Conservation (phyloP, 495 filamentous ascomycete species). For the Pseudoneurospora amorphoporcata region DNA sequence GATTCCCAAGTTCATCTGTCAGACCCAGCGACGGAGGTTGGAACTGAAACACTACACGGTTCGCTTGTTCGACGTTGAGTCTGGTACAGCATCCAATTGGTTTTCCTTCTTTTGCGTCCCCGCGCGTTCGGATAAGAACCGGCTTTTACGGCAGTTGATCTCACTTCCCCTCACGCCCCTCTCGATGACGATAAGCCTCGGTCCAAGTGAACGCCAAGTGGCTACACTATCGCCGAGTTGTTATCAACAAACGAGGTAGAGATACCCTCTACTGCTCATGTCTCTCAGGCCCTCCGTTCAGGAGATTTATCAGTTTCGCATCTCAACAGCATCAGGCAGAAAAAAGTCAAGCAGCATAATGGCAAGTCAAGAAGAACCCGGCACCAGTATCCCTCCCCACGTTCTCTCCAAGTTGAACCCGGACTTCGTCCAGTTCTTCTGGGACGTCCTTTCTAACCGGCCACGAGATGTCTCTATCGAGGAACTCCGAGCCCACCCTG, state of each 20-base stretch:
- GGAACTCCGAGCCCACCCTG: slow-evolving; percentile 28
- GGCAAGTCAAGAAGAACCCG: not conserved
- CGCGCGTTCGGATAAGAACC: not conserved
- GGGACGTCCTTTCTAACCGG: slow-evolving; percentile 7
- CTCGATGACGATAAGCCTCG: not conserved
- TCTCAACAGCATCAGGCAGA: not conserved
- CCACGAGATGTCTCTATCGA: slow-evolving; percentile 34
- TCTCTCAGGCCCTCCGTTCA: not conserved
- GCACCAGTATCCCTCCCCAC: not conserved
- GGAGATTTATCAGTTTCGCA: not conserved
- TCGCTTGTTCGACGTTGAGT: not conserved
- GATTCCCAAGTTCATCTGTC: not conserved
- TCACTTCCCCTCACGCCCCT: not conserved
- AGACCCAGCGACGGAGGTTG: not conserved
- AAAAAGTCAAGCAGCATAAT: not conserved
- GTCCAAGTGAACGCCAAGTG: not conserved
- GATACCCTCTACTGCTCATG: not conserved
- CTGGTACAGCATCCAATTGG: not conserved
- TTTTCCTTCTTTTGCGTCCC: not conserved
- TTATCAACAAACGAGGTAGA: not conserved
- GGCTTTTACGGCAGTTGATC: not conserved
- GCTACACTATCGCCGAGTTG: not conserved
- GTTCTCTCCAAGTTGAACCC: slow-evolving; percentile 18
- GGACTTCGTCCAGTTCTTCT: slow-evolving; percentile 14
- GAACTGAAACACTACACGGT: not conserved